Evolutionary conservation across 192 early-diverging fungal species (phyloP), one percentile per base, ranked within the genome.

Genomic region (Backusella liffmaniae): DNA sequence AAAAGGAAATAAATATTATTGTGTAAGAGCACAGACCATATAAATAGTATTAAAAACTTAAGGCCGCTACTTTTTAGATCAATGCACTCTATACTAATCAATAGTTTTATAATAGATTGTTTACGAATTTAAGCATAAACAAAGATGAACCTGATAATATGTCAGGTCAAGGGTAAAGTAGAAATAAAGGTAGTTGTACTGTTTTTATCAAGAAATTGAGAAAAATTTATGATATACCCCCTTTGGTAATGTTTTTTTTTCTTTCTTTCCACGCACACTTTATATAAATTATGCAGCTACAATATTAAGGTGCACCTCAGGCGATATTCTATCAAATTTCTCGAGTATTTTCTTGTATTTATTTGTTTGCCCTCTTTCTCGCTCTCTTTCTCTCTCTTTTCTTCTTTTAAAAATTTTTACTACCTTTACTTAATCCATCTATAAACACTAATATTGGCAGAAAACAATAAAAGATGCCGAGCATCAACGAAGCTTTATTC

Each of bases 401-500:
- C 49, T 15, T 53, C 21, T 53, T n/a, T 53, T 5, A n/a, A n/a
- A n/a, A n/a, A 5, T 21, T 62, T 8, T 62, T 56, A 23, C 18
- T 49, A n/a, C 18, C 18, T 49, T 49, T n/a, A 18, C 18, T 49
- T n/a, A n/a, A 46, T 49, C 46, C 0, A 49, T 7, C 5, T 49
- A 49, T 49, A 49, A 6, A 49, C 12, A 44, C 42, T 44, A 49
- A 49, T n/a, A 49, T 18, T 49, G n/a, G 6, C 46, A 49, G n/a
- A 49, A 1, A 49, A 23, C 1, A 36, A 44, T 29, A 66, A 37
- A 73, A 73, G 30, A 74, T 74, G 73, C 59, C 65, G 18, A 44
- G 35, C 42, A 46, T 30, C 21, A 65, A 74, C 18, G 62, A 74
- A 34, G 30, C 66, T 32, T 42, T 67, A 16, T 67, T 74, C 30